Base-by-base conservation (phyloP, 257 asterid species). In the Lavandula angustifolia region DNA sequence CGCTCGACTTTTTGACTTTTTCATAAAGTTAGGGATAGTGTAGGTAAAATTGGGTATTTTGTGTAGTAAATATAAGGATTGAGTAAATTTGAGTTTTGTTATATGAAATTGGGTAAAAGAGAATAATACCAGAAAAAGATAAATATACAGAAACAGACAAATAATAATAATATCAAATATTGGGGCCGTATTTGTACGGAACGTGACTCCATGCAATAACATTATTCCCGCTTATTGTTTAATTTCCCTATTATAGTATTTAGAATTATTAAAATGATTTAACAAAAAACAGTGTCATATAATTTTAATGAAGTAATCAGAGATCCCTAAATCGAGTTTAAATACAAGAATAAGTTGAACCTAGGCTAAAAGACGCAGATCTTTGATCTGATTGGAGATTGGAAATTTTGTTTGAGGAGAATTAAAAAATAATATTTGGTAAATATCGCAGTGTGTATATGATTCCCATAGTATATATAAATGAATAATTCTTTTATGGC, bases 131-230 rank as follows among this genome's bases (percentile, higher is more conserved):
- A n/a, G n/a, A n/a, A n/a, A n/a, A n/a, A n/a, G n/a, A n/a, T n/a
- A n/a, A n/a, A n/a, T 31, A 13, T 10, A 57, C 8, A 50, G 11
- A 43, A 40, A 58, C 18, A 42, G 7, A 57, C 58, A 69, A 51
- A 63, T n/a, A n/a, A n/a, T n/a, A 71, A 34, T 18, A 13, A 44
- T 35, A 62, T 62, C 48, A 50, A 55, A 5, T 63, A 59, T 56
- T 42, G 80, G 77, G 73, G 3, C 75, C 77, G 56, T 74, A 7
- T 51, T 13, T 18, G 27, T 51, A 18, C 14, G 27, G 48, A 63
- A 69, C 72, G 73, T 57, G 82, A 76, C 73, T 33, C 52, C 82
- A 34, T 52, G 69, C 68, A 67, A 54, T 67, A 44, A 70, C 52
- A 80, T 48, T 77, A 76, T 67, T 60, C 69, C 72, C 42, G 10